Percentiles rank a stretch among this genome's conserved stretches.
These are phyloP conservation scores for Cadophora sp. DNA, from an alignment of 2,329 filamentous ascomycete species.

Conservation along the genomic window DNA sequence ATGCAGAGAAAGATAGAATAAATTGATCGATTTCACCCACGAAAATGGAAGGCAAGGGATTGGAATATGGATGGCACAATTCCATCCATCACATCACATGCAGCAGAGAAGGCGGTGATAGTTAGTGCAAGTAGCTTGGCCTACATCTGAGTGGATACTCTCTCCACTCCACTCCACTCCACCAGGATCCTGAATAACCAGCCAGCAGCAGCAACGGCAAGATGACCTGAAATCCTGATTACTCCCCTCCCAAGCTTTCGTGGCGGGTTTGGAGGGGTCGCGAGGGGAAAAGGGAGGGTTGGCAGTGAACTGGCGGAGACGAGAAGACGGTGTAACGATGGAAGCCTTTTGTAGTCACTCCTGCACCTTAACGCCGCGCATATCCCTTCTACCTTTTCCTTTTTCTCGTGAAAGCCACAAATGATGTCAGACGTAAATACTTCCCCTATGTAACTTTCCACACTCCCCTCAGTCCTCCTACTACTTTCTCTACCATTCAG, in stretches of 20 bases:
- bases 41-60: not conserved
- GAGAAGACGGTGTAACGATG: not conserved
- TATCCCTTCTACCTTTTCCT: not conserved
- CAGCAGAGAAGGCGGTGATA: not conserved
- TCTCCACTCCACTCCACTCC: too few relatives aligned
- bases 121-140: not conserved
- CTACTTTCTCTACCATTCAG: not conserved
- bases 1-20: not conserved
- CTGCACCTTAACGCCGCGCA: not conserved
- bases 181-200: constrained; percentile 2
- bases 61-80: not conserved
- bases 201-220: not conserved
- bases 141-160: not conserved
- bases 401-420: not conserved
- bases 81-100: not conserved
- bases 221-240: not conserved
- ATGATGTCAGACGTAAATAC: not conserved
- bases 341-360: not conserved
- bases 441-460: too few relatives aligned
- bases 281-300: not conserved
- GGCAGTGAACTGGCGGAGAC: not conserved
- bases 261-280: not conserved
- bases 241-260: not conserved
- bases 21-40: not conserved
- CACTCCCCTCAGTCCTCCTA: too few relatives aligned